phyloP scores from a whole-genome alignment of 495 filamentous ascomycete genomes.

The Letharia lupina region DNA sequence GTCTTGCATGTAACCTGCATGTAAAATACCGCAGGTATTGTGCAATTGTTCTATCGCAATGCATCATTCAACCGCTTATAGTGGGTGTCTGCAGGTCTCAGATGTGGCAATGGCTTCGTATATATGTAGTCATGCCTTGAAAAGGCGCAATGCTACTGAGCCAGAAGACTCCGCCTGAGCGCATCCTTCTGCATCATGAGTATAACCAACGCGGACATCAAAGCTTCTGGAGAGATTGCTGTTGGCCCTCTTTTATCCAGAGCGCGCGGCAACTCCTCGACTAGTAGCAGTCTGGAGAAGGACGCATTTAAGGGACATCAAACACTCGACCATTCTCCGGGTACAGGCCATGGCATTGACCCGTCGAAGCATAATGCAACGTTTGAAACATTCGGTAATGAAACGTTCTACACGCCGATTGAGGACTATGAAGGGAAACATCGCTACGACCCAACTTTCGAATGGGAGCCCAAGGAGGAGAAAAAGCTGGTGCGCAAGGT shows the following conservation, averaged over 20 bases:
- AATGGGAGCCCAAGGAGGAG: slow-evolving; percentile 66
- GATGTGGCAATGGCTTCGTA: neutral
- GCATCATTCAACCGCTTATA: neutral
- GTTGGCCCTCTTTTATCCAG: neutral
- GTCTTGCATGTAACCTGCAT: neutral
- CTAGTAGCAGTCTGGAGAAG: neutral
- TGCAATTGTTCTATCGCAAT: neutral
- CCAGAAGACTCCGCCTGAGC: neutral
- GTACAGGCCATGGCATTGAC: neutral
- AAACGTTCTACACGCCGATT: slow-evolving; percentile 49
- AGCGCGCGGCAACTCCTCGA: neutral
- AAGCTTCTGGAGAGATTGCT: neutral
- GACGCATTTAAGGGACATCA: neutral
- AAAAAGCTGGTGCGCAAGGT: slow-evolving; percentile 58
- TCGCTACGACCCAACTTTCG: slow-evolving; percentile 63
- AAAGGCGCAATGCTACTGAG: neutral
- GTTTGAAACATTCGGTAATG: slow-evolving; percentile 17
- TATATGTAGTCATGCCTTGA: neutral
- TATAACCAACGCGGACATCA: neutral
- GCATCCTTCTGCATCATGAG: neutral
- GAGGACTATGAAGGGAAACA: slow-evolving; percentile 60
- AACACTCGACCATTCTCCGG: neutral
- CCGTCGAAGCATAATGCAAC: neutral
- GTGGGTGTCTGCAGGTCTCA: neutral
- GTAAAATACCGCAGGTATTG: neutral